Base-by-base conservation (phyloP, 2,329 filamentous ascomycete genomes). In the Aquanectria penicillioides region DNA sequence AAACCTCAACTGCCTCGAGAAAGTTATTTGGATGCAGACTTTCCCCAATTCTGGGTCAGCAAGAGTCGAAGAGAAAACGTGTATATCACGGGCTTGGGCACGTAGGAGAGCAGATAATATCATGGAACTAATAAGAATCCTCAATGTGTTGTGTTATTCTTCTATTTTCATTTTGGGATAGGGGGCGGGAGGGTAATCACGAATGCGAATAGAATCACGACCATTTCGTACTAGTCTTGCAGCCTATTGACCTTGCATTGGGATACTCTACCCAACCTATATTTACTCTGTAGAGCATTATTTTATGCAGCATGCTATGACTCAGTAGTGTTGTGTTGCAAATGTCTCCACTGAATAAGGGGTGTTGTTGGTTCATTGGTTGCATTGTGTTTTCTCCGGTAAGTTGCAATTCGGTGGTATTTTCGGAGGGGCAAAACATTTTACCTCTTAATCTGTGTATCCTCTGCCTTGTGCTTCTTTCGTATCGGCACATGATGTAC, bases 361-460 rank as follows among this genome's bases (percentile, higher is more conserved):
- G 11, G 31, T 33, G 31, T n/a, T 40, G 13, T 58, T 46, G 49
- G 56, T 64, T 66, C 46, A 48, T 18, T 51, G 25, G 56, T 52
- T 64, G 56, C 63, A 59, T 43, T 54, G 49, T 40, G 50, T 52
- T 37, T 33, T 34, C 38, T 34, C 41, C 41, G 23, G 47, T 64
- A 29, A 37, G 41, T 18, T 36, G 36, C 29, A 43, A 43, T 47
- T 23, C 31, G 20, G 26, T 50, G 37, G 28, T 57, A 37, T 46
- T 37, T 57, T 46, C 17, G 18, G 25, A 46, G 7, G 18, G 13
- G 33, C 33, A 15, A 36, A 41, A 34, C 29, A 12, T 28, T 18
- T 17, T 17, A 11, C 25, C 15, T 8, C 33, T 40, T 40, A 22
- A 34, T 31, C 9, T 50, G 33, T 12, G 23, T 18, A 8, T 13